Conservation (phyloP, 352 stramenopile species). For the Pythium dissimile region DNA sequence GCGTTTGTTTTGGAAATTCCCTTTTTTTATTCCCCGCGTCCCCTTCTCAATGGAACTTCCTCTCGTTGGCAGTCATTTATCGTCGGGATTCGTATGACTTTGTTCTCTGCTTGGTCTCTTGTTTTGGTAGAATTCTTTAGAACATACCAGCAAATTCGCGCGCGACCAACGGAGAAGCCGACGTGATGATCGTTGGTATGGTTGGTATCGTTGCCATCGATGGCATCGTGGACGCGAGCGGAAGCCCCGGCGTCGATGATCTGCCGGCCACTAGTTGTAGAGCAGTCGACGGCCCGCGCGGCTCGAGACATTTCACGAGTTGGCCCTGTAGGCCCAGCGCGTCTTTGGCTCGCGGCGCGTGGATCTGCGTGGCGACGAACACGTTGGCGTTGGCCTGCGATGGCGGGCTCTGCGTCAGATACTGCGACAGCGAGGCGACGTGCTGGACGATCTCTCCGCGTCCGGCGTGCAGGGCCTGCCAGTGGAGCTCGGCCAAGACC, state of each 20-base stretch:
- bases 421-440: constrained; percentile 32
- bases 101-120: background rate
- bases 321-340: constrained; percentile 36
- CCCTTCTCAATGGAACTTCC: constrained; percentile 14
- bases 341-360: constrained; percentile 30
- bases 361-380: constrained; percentile 29
- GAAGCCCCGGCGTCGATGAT: background rate
- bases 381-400: constrained; percentile 8
- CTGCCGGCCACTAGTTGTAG: too few relatives aligned
- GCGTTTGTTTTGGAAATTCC: too few relatives aligned
- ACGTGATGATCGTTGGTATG: background rate
- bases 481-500: constrained; percentile 34
- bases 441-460: constrained; percentile 29
- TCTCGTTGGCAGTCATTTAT: too few relatives aligned
- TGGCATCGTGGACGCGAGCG: background rate
- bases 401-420: constrained; percentile 21
- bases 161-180: constrained; percentile 5
- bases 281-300: background rate
- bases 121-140: constrained; percentile 5
- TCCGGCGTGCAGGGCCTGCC: constrained; percentile 30
- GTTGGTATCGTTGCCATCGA: too few relatives aligned
- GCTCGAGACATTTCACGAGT: constrained; percentile 20
- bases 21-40: constrained; percentile 25
- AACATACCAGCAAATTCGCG: constrained; percentile 27
- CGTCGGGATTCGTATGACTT: background rate